phyloP scores from a whole-genome alignment of 169 alveolate species.

The Eimeria maxima region DNA sequence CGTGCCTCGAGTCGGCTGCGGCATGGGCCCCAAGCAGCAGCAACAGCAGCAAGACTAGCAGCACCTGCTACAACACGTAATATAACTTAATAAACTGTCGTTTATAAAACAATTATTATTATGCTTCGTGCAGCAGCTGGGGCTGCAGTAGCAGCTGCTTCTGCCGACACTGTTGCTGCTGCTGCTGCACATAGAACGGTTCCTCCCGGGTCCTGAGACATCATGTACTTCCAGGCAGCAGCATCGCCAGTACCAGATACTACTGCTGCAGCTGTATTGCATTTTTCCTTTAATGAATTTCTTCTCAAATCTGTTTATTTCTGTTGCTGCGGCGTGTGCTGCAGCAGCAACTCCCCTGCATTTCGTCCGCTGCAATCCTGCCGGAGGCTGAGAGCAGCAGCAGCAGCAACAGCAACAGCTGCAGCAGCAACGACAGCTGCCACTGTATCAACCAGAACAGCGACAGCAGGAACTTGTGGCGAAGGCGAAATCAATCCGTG shows the following conservation, averaged over 20 bases:
- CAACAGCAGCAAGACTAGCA: background rate
- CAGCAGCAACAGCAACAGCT: conserved; percentile 31
- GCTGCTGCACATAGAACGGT: too few species aligned
- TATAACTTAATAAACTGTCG: background rate
- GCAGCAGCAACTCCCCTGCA: background rate
- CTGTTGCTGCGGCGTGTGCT: background rate
- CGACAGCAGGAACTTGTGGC: background rate
- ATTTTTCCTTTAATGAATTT: background rate
- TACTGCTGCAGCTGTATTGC: background rate
- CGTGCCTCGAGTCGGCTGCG: too few species aligned
- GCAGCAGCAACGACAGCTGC: conserved; percentile 9
- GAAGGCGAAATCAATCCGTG: background rate
- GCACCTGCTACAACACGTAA: background rate
- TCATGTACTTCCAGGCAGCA: background rate
- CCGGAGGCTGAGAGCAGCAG: background rate
- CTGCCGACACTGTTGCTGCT: too few species aligned
- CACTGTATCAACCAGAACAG: conserved; percentile 2
- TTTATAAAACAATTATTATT: background rate
- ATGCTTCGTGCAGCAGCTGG: too few species aligned
- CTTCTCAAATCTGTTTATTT: background rate
- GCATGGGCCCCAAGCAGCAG: too few species aligned
- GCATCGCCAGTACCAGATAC: background rate
- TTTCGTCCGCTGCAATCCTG: background rate
- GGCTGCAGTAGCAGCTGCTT: too few species aligned
- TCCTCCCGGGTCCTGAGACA: too few species aligned